Conservation (phyloP, 2,329 filamentous ascomycete species). For the Ambrosiella cleistominuta region DNA sequence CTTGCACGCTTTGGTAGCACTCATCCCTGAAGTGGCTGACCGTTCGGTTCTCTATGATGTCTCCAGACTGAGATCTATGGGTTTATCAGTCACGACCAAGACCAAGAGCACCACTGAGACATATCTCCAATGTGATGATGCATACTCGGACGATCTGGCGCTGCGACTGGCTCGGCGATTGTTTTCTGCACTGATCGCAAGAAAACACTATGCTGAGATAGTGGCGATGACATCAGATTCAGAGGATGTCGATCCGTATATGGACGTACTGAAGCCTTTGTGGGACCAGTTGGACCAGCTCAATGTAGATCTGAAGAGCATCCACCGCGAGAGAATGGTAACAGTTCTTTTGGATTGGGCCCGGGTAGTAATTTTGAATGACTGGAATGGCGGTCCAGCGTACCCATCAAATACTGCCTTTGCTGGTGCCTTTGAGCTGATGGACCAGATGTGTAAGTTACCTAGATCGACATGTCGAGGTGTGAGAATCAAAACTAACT, state of each 20-base stretch:
- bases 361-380: conserved; percentile 53
- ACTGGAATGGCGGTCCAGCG: conserved; percentile 63
- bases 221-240: conserved; percentile 15
- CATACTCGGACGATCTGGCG: conserved; percentile 42
- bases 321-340: conserved; percentile 10
- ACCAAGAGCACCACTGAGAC: conserved; percentile 9
- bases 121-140: conserved; percentile 37
- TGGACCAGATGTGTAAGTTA: conserved; percentile 52
- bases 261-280: conserved; percentile 29
- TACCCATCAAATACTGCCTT: conserved; percentile 54
- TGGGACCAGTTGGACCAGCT: conserved; percentile 37
- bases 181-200: conserved; percentile 37
- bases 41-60: conserved; percentile 36
- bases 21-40: conserved; percentile 33
- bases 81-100: conserved; percentile 28
- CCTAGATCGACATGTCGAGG: not conserved
- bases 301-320: conserved; percentile 17
- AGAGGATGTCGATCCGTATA: conserved; percentile 21
- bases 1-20: conserved; percentile 43
- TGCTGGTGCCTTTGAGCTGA: conserved; percentile 58
- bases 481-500: not conserved
- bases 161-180: conserved; percentile 40
- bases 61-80: conserved; percentile 40
- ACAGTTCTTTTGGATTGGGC: conserved; percentile 50
- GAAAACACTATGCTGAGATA: conserved; percentile 33